Conservation (phyloP, 495 filamentous ascomycete genomes). For the Annulohypoxylon stygium region DNA sequence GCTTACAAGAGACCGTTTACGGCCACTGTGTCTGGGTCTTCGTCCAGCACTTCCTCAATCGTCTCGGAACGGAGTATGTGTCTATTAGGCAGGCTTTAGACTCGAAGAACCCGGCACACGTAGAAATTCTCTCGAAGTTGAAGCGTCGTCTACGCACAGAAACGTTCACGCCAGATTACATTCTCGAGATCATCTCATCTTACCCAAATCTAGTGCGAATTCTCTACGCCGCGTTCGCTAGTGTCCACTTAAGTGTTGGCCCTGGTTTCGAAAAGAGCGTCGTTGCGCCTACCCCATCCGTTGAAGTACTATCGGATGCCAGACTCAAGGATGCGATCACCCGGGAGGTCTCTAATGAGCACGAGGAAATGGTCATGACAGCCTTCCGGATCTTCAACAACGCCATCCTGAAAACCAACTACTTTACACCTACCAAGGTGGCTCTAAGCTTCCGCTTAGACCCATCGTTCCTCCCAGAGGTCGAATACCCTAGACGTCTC, state of each 20-base stretch:
- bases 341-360: conserved; percentile 86
- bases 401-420: conserved; percentile 95
- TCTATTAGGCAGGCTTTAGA: conserved; percentile 88
- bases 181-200: conserved; percentile 93
- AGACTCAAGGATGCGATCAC: conserved; percentile 86
- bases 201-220: conserved; percentile 90
- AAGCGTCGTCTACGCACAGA: conserved; percentile 95
- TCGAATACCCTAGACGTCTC: conserved; percentile 93
- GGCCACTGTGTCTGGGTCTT: conserved; percentile 98
- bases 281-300: conserved; percentile 73
- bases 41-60: conserved; percentile 96
- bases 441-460: conserved; percentile 96
- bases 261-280: conserved; percentile 78
- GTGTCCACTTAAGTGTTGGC: conserved; percentile 87
- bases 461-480: conserved; percentile 85
- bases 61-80: conserved; percentile 90
- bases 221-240: conserved; percentile 92
- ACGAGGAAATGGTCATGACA: conserved; percentile 97
- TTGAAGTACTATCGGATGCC: conserved; percentile 82
- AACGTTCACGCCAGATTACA: conserved; percentile 98
- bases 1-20: conserved; percentile 96
- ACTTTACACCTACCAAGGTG: conserved; percentile 99
- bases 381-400: conserved; percentile 97
- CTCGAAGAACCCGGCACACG: conserved; percentile 77
- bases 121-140: conserved; percentile 92